Percentiles rank a stretch among this genome's conserved stretches.
Evolutionary conservation across 306 rosid species (phyloP).

Genomic region (Macrotyloma uniflorum): DNA sequence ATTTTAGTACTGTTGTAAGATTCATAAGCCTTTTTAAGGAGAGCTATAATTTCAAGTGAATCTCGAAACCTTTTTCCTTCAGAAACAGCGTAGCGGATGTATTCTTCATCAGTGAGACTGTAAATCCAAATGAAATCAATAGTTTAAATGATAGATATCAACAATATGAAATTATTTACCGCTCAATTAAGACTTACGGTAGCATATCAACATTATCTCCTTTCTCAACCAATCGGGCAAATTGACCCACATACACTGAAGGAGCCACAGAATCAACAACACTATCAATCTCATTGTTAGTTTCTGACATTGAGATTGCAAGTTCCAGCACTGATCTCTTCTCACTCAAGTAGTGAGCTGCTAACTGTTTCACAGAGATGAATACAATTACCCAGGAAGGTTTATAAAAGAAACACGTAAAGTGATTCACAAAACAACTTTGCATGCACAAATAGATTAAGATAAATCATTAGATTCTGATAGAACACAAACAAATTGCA

Average conservation of each 20-base stretch:
- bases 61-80: constrained; percentile 89
- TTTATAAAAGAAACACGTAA: background rate
- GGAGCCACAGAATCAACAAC: constrained; percentile 77
- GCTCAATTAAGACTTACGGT: constrained; percentile 66
- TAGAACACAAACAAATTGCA: constrained; percentile 17
- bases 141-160: constrained; percentile 33
- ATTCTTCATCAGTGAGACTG: constrained; percentile 93
- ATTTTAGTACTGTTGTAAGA: constrained; percentile 60
- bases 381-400: constrained; percentile 19
- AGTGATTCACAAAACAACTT: constrained; percentile 22
- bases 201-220: constrained; percentile 72
- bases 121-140: constrained; percentile 42
- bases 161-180: constrained; percentile 16
- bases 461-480: background rate
- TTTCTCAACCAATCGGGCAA: constrained; percentile 74
- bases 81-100: constrained; percentile 59
- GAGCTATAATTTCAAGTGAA: constrained; percentile 85
- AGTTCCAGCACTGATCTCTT: constrained; percentile 82
- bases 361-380: constrained; percentile 67
- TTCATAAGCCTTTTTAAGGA: constrained; percentile 77
- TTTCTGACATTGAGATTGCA: constrained; percentile 70
- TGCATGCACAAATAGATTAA: background rate
- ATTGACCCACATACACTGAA: constrained; percentile 82
- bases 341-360: constrained; percentile 86
- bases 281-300: constrained; percentile 54